phyloP scores from a whole-genome alignment of 106 monocot species.

The Allium cepa region DNA sequence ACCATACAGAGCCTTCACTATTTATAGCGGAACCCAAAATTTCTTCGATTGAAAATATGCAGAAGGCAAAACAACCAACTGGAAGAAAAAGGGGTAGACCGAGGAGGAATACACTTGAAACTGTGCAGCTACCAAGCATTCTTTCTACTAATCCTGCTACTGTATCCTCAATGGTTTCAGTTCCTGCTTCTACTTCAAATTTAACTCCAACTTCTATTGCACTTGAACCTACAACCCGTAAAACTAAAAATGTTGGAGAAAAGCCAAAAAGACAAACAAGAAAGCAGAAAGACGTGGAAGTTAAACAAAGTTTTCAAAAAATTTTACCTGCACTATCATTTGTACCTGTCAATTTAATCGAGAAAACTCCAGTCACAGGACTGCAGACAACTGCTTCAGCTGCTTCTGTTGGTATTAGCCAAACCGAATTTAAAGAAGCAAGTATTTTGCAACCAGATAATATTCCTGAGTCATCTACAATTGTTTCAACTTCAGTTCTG shows the following conservation, averaged over 20 bases:
- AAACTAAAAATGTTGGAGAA: constrained; percentile 31
- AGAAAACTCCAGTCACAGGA: constrained; percentile 7
- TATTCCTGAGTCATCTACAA: no score
- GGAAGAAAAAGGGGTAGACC: constrained; percentile 92
- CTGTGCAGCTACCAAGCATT: constrained; percentile 10
- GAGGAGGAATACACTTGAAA: constrained; percentile 38
- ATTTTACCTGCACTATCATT: no score
- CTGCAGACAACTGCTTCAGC: not conserved
- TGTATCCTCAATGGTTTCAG: not conserved
- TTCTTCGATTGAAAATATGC: constrained; percentile 13
- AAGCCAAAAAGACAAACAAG: constrained; percentile 42
- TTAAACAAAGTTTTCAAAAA: no score
- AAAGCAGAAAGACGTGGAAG: constrained; percentile 21
- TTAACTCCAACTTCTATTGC: not conserved
- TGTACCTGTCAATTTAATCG: no score
- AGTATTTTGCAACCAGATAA: no score
- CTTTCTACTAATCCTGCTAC: constrained; percentile 10
- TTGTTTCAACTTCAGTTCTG: no score
- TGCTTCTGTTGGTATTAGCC: no score
- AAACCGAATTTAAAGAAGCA: no score
- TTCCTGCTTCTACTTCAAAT: constrained; percentile 4
- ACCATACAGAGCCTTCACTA: not conserved
- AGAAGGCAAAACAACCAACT: constrained; percentile 29
- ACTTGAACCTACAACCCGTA: constrained; percentile 33
- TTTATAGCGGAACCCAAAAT: constrained; percentile 7